phyloP scores from a whole-genome alignment of 805 yeast genomes.

The Kodamaea kakaduensis region DNA sequence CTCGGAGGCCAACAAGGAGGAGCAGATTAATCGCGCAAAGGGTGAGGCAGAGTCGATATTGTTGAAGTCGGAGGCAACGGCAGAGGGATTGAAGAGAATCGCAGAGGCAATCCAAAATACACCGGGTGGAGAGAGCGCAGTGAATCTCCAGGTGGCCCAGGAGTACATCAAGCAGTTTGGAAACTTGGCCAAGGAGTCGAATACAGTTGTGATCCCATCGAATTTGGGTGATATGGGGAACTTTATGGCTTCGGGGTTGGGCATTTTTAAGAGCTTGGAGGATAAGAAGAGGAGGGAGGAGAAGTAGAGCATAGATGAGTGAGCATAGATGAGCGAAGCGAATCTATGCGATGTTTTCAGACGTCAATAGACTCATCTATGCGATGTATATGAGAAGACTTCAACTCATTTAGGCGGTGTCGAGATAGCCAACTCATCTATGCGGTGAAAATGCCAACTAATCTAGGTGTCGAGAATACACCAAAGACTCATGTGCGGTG shows the following conservation, averaged over 20 bases:
- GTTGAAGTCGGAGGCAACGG: conserved; percentile 66
- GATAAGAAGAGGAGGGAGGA: no score
- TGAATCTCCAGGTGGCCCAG: conserved; percentile 75
- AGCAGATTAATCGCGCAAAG: conserved; percentile 61
- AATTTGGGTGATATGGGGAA: conserved; percentile 70
- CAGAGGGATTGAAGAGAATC: conserved; percentile 60
- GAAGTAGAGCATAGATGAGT: no score
- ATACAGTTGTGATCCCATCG: conserved; percentile 74
- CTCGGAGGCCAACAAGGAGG: conserved; percentile 66
- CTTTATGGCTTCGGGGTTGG: conserved; percentile 72
- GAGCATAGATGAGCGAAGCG: no score
- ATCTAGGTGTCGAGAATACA: no score
- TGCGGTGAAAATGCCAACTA: no score
- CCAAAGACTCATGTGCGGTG: no score
- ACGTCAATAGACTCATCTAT: no score
- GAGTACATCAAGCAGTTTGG: conserved; percentile 80
- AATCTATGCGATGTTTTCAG: no score
- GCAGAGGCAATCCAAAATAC: conserved; percentile 66
- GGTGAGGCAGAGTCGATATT: conserved; percentile 72
- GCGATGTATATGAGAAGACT: no score
- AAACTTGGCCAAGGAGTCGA: conserved; percentile 76
- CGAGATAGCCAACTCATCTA: no score
- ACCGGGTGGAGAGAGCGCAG: conserved; percentile 73
- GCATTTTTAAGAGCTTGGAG: conserved; percentile 57
- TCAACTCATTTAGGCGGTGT: no score